Base-by-base conservation (phyloP, 495 filamentous ascomycete species). In the Alectoria sarmentosa region DNA sequence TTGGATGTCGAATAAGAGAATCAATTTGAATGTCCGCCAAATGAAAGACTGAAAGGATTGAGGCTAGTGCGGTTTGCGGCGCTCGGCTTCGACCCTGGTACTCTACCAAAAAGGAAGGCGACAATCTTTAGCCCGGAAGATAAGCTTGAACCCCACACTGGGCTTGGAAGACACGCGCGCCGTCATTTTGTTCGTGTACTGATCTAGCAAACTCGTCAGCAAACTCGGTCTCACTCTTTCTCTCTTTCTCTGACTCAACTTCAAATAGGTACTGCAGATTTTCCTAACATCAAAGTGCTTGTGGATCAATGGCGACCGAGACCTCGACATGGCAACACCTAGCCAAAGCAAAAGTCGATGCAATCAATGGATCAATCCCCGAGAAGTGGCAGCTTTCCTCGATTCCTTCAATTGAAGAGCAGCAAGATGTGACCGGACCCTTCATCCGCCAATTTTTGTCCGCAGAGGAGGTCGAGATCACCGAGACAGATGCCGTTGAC, bases 11-110 rank as follows among this genome's bases (percentile, higher is more conserved):
- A 81, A 83, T 21, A 96, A 96, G 76, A 79, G 93, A 69, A 83
- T 97, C 62, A 96, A 96, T 75, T 68, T 97, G 62, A 97, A 96
- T 73, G 87, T 97, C 17, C 82, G 92, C 67, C 94, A 97, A 75
- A 95, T 96, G 88, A 85, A 79, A 72, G 87, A 86, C 61, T 83
- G 65, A 70, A 19, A 36, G 15, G 44, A 1, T 9, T 26, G n/a
- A 48, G 41, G n/a, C n/a, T n/a, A n/a, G n/a, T n/a, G n/a, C n/a
- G n/a, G n/a, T n/a, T n/a, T n/a, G n/a, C n/a, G n/a, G n/a, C n/a
- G n/a, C n/a, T n/a, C n/a, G n/a, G n/a, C n/a, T n/a, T n/a, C n/a
- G n/a, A n/a, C n/a, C n/a, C n/a, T n/a, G n/a, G 17, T 44, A 14
- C 7, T 46, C 17, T 46, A 23, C 63, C 19, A 37, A 66, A 63